Base-by-base conservation (phyloP, 2,329 filamentous ascomycete species). In the Claviceps sp. region DNA sequence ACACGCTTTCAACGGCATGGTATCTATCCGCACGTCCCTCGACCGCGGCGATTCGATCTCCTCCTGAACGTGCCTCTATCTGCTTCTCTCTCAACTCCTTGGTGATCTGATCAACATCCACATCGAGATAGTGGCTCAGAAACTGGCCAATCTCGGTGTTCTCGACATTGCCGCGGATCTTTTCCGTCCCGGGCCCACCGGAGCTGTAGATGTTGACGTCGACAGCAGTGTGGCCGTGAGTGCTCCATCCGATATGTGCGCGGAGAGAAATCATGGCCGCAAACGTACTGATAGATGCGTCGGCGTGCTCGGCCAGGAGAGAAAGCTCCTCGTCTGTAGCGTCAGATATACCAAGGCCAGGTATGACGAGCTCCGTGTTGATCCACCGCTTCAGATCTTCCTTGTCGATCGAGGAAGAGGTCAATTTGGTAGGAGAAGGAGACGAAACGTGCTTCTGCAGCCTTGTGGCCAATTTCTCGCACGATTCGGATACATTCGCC, bases 191-290 rank as follows among this genome's bases (percentile, higher is more conserved):
- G 0, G 79, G 75, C 3, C 86, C 82, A 45, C 76, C 75, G 0
- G 86, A 90, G 50, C 86, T 85, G 70, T 97, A 98, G 58, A 98
- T 88, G 67, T 98, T 98, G 47, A 98, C 93, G 64, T 98, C 93
- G 7, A 93, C 89, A 49, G 85, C 93, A 20, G 84, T 86, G 70
- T 98, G 93, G 29, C 93, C 93, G 65, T 96, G 91, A 0, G 90
- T 95, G 56, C 80, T 84, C 93, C 93, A 98, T 14, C 93, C 94
- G 44, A 95, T 80, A 62, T 95, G 88, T 1, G 90, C 87, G 54
- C 93, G 81, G 4, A 86, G 78, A 59, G 87, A 95, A 59, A 97
- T 80, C 72, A 98, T 91, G 61, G 88, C 83, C 0, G 89, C 82
- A 63, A 97, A 86, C 2, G 78, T 71, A 3, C 74, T 67, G 36